Base-by-base conservation (phyloP, 2,329 filamentous ascomycete species). In the Arachnopeziza araneosa region DNA sequence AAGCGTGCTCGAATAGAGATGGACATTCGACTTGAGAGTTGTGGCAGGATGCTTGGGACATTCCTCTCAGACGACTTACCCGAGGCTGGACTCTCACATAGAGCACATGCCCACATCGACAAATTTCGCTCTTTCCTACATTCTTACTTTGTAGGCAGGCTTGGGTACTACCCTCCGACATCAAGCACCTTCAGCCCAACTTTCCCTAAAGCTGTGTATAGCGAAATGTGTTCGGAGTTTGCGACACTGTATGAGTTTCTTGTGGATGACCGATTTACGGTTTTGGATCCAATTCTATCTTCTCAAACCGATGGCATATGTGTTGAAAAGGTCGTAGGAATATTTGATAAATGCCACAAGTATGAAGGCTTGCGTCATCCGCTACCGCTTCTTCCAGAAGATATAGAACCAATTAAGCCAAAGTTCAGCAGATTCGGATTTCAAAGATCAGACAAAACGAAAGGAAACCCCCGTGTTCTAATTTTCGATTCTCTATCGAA, bases 1-100 rank as follows among this genome's bases (percentile, higher is more conserved):
- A 83, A 81, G 19, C 78, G 81, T 52, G 81, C 85, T 2, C 82
- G 81, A 53, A 70, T 82, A 2, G 87, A 90, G 64, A 85, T 92
- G 79, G 84, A 90, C 58, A 67, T 79, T 23, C 82, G 85, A 55
- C 76, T 93, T 2, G 76, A 78, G 22, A 76, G 79, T n/a, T 83
- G 84, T 0, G 80, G 82, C 0, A 73, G 71, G 53, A 84, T 84
- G 68, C 74, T 95, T 2, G 76, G 77, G n/a, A 82, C 77, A 7
- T 91, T 95, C 68, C 80, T 93, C 7, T 83, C 87, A 54, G 82
- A 89, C 26, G 89, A 92, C 62, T 75, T 93, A 2, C 88, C 86
- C 0, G 80, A 87, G 54, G 75, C 83, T n/a, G 87, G 87, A 1
- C 78, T 93, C 0, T 78, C 85, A 1, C 72, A 78, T 1, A 82